Base-by-base conservation (phyloP, 495 filamentous ascomycete species). In the Talaromyces proteolyticus region DNA sequence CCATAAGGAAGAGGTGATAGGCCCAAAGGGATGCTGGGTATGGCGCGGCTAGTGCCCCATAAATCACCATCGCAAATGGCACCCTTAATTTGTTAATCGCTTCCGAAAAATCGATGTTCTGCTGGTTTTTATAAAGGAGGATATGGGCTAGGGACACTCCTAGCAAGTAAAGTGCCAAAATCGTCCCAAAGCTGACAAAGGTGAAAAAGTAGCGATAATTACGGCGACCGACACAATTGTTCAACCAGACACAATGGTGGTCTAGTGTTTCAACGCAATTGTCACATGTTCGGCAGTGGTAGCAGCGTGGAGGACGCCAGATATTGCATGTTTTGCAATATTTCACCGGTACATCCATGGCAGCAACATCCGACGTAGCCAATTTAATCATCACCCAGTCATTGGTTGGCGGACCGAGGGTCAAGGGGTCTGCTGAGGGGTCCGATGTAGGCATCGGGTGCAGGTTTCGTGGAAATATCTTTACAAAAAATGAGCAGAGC, bases 211-310 rank as follows among this genome's bases (percentile, higher is more conserved):
- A 98, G 44, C 94, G 90, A 66, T 98, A 98, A 66, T 98, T 98
- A 48, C 93, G 88, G 26, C 94, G 87, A 5, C 93, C 93, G 40
- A 98, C 86, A 66, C 93, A 98, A 64, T 97, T 98, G 69, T 98
- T 98, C 44, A 98, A 81, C 94, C 94, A 98, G 18, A 97, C 90
- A 58, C 93, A 98, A 71, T 98, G 93, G 59, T 98, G 93, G 60
- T 98, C 93, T 56, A 96, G 91, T 0, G 92, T 96, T 63, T 98
- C 93, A 41, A 98, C 80, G 63, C 93, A 98, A 61, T 92, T 95
- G 67, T 98, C 91, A 62, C 93, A 98, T 24, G 95, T 74, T 48
- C 94, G 89, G 68, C 93, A 98, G 65, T 98, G 93, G 60, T 97
- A 94, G 56, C 88, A 90, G 22, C 93, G 85, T 38, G 91, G 91